These are phyloP conservation scores for Ogataea dorogensis DNA, from an alignment of 805 yeast genomes.

Conservation along the genomic window DNA sequence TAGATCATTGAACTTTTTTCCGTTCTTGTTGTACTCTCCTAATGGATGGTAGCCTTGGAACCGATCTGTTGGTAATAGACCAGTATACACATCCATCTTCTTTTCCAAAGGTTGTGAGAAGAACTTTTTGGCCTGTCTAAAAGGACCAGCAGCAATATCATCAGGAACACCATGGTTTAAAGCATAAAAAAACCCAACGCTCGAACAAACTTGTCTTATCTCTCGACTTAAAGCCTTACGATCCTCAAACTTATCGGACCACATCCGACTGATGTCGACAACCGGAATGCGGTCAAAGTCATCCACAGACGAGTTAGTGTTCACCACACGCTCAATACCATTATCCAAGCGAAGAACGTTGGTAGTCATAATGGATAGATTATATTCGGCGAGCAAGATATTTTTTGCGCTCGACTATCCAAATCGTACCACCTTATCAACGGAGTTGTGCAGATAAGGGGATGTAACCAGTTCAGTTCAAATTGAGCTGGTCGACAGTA, in stretches of 20 bases:
- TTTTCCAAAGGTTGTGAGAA: constrained; percentile 23
- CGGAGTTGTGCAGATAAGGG: too few relatives aligned
- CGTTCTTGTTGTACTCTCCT: constrained; percentile 21
- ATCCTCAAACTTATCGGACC: constrained; percentile 7
- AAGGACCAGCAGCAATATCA: constrained; percentile 8
- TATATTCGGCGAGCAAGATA: too few relatives aligned
- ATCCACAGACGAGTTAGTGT: constrained; percentile 1
- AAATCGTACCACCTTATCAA: too few relatives aligned
- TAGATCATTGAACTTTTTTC: constrained; percentile 22
- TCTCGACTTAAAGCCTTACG: constrained; percentile 5
- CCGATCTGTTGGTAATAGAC: constrained; percentile 20
- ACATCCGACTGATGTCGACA: constrained; percentile 8
- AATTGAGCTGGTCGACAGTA: too few relatives aligned
- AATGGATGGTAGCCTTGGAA: constrained; percentile 26
- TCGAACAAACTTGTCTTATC: constrained; percentile 20
- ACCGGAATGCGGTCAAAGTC: constrained; percentile 13
- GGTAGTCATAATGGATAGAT: neutral
- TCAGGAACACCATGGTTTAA: constrained; percentile 27
- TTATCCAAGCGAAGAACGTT: neutral
- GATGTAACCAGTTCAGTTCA: too few relatives aligned
- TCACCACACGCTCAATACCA: constrained; percentile 4
- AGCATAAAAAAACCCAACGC: constrained; percentile 29
- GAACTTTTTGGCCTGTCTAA: constrained; percentile 14
- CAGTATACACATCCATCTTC: constrained; percentile 30
- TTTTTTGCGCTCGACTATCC: neutral